Percentiles rank a stretch among this genome's conserved stretches.
These are phyloP conservation scores for Phytophthora pistaciae DNA, from an alignment of 352 stramenopile species.

Conservation along the genomic window DNA sequence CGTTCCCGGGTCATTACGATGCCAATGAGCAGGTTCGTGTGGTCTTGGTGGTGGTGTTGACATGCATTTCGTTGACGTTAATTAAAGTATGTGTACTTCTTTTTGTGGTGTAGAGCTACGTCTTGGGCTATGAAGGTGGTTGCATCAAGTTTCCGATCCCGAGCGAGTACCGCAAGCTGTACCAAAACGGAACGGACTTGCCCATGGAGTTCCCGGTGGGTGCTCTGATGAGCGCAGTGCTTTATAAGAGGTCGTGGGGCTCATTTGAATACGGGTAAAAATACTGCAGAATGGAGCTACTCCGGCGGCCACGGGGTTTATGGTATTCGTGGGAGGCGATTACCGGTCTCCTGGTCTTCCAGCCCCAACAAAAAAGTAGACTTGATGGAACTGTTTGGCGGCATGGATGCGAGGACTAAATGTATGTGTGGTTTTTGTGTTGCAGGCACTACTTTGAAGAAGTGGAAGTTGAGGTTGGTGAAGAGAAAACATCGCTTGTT, in stretches of 20 bases:
- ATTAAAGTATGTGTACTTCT: neutral
- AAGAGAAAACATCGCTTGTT: slow-evolving; percentile 46
- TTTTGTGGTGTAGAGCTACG: slow-evolving; percentile 59
- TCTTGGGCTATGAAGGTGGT: slow-evolving; percentile 74
- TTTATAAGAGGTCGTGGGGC: neutral
- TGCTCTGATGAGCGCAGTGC: neutral
- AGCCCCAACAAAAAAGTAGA: slow-evolving; percentile 58
- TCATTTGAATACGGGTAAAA: neutral
- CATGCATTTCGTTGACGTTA: neutral
- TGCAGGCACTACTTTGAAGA: slow-evolving; percentile 81
- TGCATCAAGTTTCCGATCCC: slow-evolving; percentile 86
- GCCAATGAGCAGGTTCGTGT: slow-evolving; percentile 54
- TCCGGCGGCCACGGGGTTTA: slow-evolving; percentile 72
- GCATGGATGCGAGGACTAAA: slow-evolving; percentile 1
- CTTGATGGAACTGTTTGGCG: neutral
- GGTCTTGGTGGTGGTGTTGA: neutral
- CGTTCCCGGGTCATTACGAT: slow-evolving; percentile 85
- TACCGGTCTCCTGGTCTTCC: slow-evolving; percentile 48
- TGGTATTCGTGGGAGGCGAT: slow-evolving; percentile 72
- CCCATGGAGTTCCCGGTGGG: slow-evolving; percentile 84
- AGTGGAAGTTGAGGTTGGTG: slow-evolving; percentile 62
- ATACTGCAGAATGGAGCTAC: slow-evolving; percentile 73
- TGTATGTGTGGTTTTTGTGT: neutral
- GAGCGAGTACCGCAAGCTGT: slow-evolving; percentile 72
- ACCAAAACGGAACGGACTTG: slow-evolving; percentile 79